Conservation (phyloP, 176 grass and related monocot genomes). For the Thinopyrum elongatum region DNA sequence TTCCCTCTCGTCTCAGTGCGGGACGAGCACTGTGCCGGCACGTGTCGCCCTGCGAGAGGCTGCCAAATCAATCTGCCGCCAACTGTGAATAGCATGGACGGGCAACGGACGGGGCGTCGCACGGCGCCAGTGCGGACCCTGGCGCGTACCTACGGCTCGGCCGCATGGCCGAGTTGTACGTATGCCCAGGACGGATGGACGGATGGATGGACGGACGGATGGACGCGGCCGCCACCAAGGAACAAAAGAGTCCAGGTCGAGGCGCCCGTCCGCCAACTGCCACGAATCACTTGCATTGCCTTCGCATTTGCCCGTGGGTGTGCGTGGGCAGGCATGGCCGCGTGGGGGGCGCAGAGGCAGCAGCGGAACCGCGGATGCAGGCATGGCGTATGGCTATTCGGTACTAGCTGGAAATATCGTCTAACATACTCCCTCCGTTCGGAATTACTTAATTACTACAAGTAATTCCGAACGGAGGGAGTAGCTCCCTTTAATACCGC, state of each 20-base stretch:
- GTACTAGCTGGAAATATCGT: not conserved
- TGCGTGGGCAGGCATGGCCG: not conserved
- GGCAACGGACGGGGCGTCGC: too few relatives aligned
- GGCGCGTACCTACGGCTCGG: too few relatives aligned
- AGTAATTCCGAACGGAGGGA: too few relatives aligned
- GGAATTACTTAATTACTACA: too few relatives aligned
- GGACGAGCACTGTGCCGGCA: not conserved
- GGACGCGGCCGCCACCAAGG: not conserved
- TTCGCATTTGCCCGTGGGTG: not conserved
- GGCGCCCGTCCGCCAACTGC: not conserved
- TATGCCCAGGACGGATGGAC: not conserved
- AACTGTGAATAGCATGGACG: not conserved
- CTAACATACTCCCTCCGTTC: too few relatives aligned
- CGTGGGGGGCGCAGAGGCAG: not conserved
- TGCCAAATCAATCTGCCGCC: not conserved
- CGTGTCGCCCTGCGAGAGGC: not conserved
- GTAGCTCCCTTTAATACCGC: slow-evolving; percentile 5
- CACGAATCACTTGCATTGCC: not conserved
- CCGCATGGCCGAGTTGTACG: not conserved
- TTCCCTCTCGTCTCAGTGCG: not conserved
- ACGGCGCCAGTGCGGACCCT: not conserved
- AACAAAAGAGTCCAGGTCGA: not conserved
- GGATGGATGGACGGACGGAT: not conserved
- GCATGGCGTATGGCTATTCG: not conserved
- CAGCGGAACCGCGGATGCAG: not conserved